Conservation (phyloP, 2,329 filamentous ascomycete genomes). For the Diplodia intermedia region DNA sequence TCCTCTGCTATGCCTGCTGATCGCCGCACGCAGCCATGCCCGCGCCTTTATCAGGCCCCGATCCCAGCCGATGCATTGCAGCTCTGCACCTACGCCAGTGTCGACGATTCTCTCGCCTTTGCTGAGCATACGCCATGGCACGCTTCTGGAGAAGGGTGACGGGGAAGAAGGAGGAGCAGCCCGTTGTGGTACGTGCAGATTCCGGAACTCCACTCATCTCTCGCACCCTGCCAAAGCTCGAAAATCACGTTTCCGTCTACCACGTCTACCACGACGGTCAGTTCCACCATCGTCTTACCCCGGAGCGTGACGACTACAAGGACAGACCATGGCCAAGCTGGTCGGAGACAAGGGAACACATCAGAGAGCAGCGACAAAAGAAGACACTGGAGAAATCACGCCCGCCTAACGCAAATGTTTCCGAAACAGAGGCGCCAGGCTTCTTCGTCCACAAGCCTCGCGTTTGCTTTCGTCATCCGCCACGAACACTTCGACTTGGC, state of each 20-base stretch:
- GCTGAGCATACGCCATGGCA: not conserved
- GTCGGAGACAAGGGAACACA: conserved; percentile 33
- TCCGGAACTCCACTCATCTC: not conserved
- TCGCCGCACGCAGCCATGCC: not conserved
- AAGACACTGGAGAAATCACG: conserved; percentile 32
- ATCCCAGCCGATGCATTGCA: not conserved
- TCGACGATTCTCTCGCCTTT: not conserved
- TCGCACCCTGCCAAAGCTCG: not conserved
- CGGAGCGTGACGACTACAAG: conserved; percentile 35
- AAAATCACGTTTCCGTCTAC: conserved; percentile 34
- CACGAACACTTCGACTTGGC: conserved; percentile 41
- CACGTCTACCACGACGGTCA: conserved; percentile 40
- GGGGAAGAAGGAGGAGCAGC: not conserved
- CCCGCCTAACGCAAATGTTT: not conserved
- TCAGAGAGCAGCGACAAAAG: conserved; percentile 33
- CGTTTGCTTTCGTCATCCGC: conserved; percentile 43
- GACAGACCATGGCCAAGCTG: conserved; percentile 35
- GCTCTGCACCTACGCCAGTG: not conserved
- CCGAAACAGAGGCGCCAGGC: conserved; percentile 23
- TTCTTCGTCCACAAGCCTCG: conserved; percentile 45
- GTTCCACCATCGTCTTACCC: conserved; percentile 36
- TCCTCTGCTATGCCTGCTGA: not conserved
- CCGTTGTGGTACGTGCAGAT: no score
- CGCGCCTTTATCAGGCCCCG: not conserved
- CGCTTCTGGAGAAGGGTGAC: not conserved